Evolutionary conservation across 345 rosid species (phyloP), one percentile per base, ranked within the genome.

Genomic region (Heritiera littoralis): DNA sequence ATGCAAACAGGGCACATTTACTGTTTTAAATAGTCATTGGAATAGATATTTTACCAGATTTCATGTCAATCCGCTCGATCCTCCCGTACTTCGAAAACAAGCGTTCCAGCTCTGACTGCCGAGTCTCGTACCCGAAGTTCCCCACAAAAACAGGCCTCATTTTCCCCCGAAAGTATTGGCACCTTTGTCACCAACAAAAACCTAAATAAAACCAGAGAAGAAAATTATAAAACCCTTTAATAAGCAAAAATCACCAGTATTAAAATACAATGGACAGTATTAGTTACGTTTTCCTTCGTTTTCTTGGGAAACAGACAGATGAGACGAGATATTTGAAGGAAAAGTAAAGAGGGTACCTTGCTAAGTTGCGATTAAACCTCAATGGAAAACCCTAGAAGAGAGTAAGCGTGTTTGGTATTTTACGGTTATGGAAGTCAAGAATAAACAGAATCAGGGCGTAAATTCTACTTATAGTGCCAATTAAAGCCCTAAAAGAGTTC

Each of bases 61-160:
- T 93, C 92, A 93, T 94, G 79, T 94, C 98, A 4, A 93, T 92
- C 0, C 98, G 89, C 72, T 94, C 98, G 61, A 90, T 89, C 64
- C 91, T 89, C 74, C 98, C 97, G 58, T 89, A 89, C 84, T 90
- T 94, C 79, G 91, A 76, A 83, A 93, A 93, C 30, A 92, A 56
- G 7, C 95, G 87, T 67, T 94, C 98, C 64, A 93, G 83, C 74
- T 94, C 98, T 4, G 94, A 87, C 9, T 90, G 98, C 30, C 97
- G 92, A 68, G 95, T 92, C 6, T 92, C 97, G 80, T 86, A 89
- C 89, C 89, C 97, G 40, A 94, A 91, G 82, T 93, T 94, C 32
- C 97, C 97, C 1, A 88, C 93, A 74, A 91, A 93, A 28, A 94
- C 80, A 11, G 94, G 97, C 75, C 88, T 88, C 89, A 91, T 85